Evolutionary conservation across 2,329 filamentous ascomycete genomes (phyloP).

Genomic region (Paracoccidioides lutzii): DNA sequence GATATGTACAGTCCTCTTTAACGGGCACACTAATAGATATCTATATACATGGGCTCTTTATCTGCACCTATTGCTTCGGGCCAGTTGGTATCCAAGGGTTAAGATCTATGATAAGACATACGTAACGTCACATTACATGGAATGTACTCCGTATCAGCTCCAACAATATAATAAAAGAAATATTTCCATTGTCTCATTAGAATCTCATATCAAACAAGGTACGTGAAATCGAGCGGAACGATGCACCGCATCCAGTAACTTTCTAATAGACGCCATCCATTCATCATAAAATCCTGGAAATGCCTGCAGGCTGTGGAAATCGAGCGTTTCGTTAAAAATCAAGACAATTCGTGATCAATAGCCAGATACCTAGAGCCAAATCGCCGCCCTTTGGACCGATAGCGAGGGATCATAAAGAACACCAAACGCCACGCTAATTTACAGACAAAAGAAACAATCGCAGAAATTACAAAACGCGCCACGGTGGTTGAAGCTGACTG

Average conservation of each 20-base stretch:
- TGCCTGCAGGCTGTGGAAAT: background rate
- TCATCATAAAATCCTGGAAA: background rate
- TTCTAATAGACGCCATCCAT: background rate
- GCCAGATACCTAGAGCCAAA: background rate
- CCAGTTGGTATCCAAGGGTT: background rate
- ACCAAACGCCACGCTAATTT: constrained; percentile 2
- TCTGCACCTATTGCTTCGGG: background rate
- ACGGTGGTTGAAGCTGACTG: no score
- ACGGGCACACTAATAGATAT: no score
- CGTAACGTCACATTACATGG: background rate
- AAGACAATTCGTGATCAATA: background rate
- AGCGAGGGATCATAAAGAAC: background rate
- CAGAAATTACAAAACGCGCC: background rate
- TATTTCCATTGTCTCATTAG: background rate
- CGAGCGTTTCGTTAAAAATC: background rate
- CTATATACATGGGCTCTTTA: no score
- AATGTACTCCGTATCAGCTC: background rate
- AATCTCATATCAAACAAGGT: background rate
- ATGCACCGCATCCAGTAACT: background rate
- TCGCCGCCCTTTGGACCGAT: background rate
- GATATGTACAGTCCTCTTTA: no score
- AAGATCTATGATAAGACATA: background rate
- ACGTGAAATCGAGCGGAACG: background rate
- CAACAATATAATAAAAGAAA: background rate
- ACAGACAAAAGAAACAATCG: background rate